Evolutionary conservation across 164 flowering plant genomes (phyloP).

Genomic region (Echeveria elegans): DNA sequence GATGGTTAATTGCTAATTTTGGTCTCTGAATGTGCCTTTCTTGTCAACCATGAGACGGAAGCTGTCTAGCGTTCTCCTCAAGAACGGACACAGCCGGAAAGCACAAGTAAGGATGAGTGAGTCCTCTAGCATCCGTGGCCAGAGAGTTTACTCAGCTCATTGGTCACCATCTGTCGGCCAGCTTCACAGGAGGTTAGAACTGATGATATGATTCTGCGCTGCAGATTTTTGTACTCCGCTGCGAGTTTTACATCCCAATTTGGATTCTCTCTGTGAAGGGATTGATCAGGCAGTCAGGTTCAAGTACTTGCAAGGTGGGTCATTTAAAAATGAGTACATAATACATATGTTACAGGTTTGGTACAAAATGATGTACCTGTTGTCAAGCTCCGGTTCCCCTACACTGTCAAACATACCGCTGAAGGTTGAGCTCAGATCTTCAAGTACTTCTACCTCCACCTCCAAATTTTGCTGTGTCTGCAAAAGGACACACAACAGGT

Average conservation of each 20-base stretch:
- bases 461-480: conserved; percentile 35
- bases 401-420: conserved; percentile 48
- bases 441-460: conserved; percentile 46
- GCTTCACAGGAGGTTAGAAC: conserved; percentile 44
- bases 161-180: conserved; percentile 36
- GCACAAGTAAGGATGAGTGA: neutral
- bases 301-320: neutral
- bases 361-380: conserved; percentile 29
- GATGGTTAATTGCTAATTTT: no score
- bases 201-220: conserved; percentile 54
- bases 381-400: conserved; percentile 26
- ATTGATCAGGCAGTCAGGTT: neutral
- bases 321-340: no score
- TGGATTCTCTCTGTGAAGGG: conserved; percentile 22
- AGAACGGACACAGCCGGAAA: neutral
- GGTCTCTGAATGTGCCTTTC: no score
- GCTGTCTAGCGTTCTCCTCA: neutral
- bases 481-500: neutral
- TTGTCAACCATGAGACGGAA: no score
- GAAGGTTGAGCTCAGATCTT: conserved; percentile 42
- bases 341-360: neutral
- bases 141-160: conserved; percentile 17
- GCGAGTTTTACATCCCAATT: conserved; percentile 75
- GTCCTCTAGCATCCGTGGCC: conserved; percentile 8
- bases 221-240: conserved; percentile 44